A percentile compares a stretch with the other conserved stretches of the same genome.
These are phyloP conservation scores for Letharia columbiana DNA, from an alignment of 495 filamentous ascomycete species.

Conservation along the genomic window DNA sequence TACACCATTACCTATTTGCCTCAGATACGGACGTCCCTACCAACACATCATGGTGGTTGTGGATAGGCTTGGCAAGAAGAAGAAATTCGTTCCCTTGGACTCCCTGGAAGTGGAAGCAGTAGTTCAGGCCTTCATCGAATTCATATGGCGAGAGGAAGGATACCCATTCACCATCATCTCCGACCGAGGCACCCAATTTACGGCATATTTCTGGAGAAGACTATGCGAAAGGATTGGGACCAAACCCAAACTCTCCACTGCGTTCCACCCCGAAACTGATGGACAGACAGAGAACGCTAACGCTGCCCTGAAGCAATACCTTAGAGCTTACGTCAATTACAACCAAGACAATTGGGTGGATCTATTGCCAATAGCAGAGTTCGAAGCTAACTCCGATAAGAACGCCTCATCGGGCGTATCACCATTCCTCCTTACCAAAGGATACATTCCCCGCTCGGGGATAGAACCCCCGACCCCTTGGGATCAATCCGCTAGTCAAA, in stretches of 20 bases:
- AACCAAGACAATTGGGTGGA: neutral
- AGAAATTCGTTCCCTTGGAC: neutral
- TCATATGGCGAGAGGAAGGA: conserved; percentile 5
- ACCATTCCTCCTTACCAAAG: neutral
- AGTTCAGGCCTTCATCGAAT: conserved; percentile 18
- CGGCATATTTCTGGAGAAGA: neutral
- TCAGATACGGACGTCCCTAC: neutral
- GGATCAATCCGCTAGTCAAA: too few species aligned
- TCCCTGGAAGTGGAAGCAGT: conserved; percentile 5
- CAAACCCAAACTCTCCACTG: neutral
- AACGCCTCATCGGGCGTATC: neutral
- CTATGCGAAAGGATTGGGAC: neutral
- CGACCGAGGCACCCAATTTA: neutral
- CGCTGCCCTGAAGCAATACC: neutral
- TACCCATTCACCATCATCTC: neutral
- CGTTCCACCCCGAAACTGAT: neutral
- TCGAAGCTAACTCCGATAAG: neutral
- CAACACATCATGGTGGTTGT: conserved; percentile 14
- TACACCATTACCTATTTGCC: neutral
- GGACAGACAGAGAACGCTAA: neutral
- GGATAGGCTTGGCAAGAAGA: conserved; percentile 13
- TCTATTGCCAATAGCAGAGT: neutral
- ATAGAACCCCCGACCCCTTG: too few species aligned
- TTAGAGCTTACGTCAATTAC: neutral
- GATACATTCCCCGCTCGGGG: neutral